Evolutionary conservation across 2,329 filamentous ascomycete species (phyloP), one percentile per base, ranked within the genome.

Genomic region (Rachicladosporium sp.): DNA sequence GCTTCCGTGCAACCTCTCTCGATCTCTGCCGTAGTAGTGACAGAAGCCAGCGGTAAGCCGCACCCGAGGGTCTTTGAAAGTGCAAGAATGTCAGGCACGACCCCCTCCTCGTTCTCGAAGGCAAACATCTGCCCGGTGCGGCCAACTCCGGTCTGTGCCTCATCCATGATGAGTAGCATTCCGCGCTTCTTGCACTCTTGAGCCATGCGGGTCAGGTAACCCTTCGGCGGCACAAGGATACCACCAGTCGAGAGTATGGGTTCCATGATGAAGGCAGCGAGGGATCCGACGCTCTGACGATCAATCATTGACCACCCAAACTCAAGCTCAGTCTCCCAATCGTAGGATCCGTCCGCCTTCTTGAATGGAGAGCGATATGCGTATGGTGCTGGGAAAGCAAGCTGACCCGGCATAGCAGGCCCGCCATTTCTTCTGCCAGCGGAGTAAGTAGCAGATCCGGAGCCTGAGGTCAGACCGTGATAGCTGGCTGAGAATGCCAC

Each of bases 251-350:
- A 70, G 0, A 75, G 62, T 29, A 80, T 77, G 1, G 71, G 73
- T 50, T 80, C 76, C 36, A 80, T 56, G 40, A 81, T 74, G 27
- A 76, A 69, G 0, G 77, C 77, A 1, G 77, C 76, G 0, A 81
- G 64, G 0, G 74, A 78, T 0, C 76, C 77, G 41, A 67, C 70
- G 1, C 68, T 74, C 40, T 73, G 69, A 33, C 67, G 62, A 44
- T 82, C 76, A 12, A 82, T 63, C 57, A 80, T 61, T 11, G 62
- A 61, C 66, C 74, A 81, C 4, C 74, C 75, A 47, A 72, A 80
- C 8, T 76, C 67, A 10, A 82, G 58, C 52, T 82, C 78, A 0
- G 72, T 69, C 46, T 76, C 64, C 77, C 77, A 82, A 51, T 82
- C 76, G 45, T 82, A 74, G 0, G 66, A 67, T 1, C 75, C 75